Base-by-base conservation (phyloP, 208 protist genomes). In the Trypanosoma congolense region DNA sequence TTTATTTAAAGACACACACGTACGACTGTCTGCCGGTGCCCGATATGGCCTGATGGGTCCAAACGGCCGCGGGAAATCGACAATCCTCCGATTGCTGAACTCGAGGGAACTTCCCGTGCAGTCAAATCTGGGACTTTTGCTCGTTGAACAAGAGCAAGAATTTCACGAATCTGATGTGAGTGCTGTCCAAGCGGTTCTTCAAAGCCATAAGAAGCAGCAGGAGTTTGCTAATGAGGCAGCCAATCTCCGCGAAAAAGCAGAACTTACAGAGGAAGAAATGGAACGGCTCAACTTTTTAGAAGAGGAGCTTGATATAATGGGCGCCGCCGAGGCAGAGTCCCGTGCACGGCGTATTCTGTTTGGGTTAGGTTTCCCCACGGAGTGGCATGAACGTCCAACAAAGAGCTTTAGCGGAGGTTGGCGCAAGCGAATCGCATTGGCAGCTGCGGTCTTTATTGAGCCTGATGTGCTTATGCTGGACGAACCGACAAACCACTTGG, bases 401-500 rank as follows among this genome's bases (percentile, higher is more conserved):
- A 89, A 79, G 67, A 90, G 80, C 58, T 95, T 95, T 70, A 84
- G 74, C 38, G 89, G 86, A 60, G 89, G 86, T 19, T 93, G 89
- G 89, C 71, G 89, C 25, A 97, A 97, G 89, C 89, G 96, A 63
- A 88, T 98, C 24, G 83, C 94, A 5, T 84, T 98, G 28, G 96
- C 97, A 10, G 80, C 75, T 2, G 96, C 97, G 0, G 80, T 98
- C 40, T 98, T 97, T 60, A 90, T 89, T 36, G 81, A 97, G 59
- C 96, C 96, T 0, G 87, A 98, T 61, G 75, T 99, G 30, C 77
- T 98, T 10, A 74, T 99, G 64, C 82, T 99, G 4, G 97, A 99
- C 70, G 97, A 99, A 78, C 97, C 97, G 16, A 98, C 95, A 21
- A 98, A 98, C 73, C 95, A 98, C 70, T 74, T 99, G 18, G 96